Base-by-base conservation (phyloP, 257 asterid species). In the Gynochthodes officinalis region DNA sequence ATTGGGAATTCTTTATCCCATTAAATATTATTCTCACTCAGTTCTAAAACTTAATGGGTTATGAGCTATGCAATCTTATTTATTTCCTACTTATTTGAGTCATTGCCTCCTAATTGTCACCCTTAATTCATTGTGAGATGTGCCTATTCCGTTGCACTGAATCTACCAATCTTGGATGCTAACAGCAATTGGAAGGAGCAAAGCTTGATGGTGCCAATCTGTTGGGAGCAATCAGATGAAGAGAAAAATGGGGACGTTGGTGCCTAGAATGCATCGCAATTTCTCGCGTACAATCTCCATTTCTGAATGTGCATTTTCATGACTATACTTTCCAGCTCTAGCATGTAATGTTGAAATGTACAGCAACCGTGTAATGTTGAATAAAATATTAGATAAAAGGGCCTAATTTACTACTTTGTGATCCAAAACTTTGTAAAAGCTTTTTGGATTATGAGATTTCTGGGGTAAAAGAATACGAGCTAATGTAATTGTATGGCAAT, bases 161-260 rank as follows among this genome's bases (percentile, higher is more conserved):
- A 42, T 61, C 55, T 30, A 49, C 23, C 67, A 64, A 50, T 71
- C 49, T 37, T 74, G 35, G 28, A 61, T 40, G 57, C 50, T 67
- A 43, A 71, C 87, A 90, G 97, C 90, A 88, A 77, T 76, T 91
- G 81, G 91, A 85, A 78, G 97, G 95, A 15, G 96, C 97, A 43
- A 92, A 64, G 79, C 97, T 92, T 72, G 92, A 88, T 71, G 96
- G 97, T 55, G 96, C 96, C 75, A 92, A 92, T 81, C 73, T 92
- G 79, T 83, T 86, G 64, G 97, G 90, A 63, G 86, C 96, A 59
- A 89, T 89, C 79, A 86, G 97, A 80, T 88, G 82, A 85, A 42
- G 58, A 71, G 28, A 50, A 61, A 39, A 3, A 28, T 18, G 54
- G 40, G 12, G 52, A 72, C 4, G 11, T 32, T 32, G 49, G 57